Evolutionary conservation across 2,329 filamentous ascomycete species (phyloP).

Genomic region (Rhinocladiella similis): DNA sequence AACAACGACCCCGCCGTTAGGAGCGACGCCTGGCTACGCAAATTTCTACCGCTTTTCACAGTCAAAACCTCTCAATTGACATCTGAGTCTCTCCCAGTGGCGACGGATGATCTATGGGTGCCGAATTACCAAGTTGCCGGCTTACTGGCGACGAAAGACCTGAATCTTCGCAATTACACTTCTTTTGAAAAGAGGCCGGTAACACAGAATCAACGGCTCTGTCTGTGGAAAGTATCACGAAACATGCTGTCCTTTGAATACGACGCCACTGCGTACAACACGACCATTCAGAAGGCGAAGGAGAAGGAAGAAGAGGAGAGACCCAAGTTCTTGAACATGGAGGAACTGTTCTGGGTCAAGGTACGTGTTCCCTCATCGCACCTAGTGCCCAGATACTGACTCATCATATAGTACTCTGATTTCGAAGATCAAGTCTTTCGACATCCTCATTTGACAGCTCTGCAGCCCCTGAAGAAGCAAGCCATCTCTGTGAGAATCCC

Average conservation of each 20-base stretch:
- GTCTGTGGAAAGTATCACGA: conserved; percentile 50
- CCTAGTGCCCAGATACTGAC: conserved; percentile 19
- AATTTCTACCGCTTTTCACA: conserved; percentile 49
- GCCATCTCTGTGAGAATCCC: conserved; percentile 22
- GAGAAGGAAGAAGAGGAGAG: conserved; percentile 44
- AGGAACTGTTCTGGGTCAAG: conserved; percentile 54
- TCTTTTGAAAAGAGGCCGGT: conserved; percentile 43
- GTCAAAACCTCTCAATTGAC: conserved; percentile 46
- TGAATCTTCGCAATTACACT: conserved; percentile 49
- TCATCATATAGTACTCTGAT: conserved; percentile 43
- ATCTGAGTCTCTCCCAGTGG: conserved; percentile 36
- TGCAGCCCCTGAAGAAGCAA: conserved; percentile 17
- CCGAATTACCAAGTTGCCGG: conserved; percentile 51
- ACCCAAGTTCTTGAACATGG: conserved; percentile 51
- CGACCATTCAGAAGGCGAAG: conserved; percentile 41
- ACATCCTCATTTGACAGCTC: conserved; percentile 43
- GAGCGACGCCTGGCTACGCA: conserved; percentile 44
- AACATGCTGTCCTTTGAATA: conserved; percentile 46
- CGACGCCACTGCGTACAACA: conserved; percentile 38
- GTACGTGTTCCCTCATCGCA: conserved; percentile 32
- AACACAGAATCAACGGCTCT: conserved; percentile 44
- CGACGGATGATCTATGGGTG: conserved; percentile 48
- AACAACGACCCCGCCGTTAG: conserved; percentile 44
- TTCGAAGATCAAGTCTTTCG: conserved; percentile 52
- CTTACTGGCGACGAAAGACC: conserved; percentile 50